Evolutionary conservation across 1,284 basidiomycete species (phyloP).

Genomic region (Malassezia yamatoensis): DNA sequence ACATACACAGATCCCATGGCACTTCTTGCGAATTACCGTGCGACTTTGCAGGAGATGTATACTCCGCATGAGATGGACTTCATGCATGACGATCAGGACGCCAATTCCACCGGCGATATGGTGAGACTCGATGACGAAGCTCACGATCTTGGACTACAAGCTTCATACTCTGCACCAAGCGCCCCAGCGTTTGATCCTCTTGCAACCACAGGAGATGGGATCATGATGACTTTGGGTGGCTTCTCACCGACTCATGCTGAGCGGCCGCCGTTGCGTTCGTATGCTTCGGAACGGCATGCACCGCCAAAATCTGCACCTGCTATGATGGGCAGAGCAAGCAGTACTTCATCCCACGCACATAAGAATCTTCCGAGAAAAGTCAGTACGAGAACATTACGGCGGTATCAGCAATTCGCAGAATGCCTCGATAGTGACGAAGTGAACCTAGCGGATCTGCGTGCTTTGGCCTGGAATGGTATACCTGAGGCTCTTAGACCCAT

Average conservation of each 20-base stretch:
- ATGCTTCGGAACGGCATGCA: conserved; percentile 9
- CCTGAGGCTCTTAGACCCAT: conserved; percentile 77
- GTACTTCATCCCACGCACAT: background rate
- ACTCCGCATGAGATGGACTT: background rate
- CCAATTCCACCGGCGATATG: background rate
- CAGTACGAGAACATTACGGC: conserved; percentile 24
- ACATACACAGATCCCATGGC: conserved; percentile 3
- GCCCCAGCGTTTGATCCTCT: conserved; percentile 29
- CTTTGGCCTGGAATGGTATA: conserved; percentile 90
- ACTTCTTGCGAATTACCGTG: background rate
- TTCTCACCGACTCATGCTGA: conserved; percentile 9
- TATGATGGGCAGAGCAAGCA: background rate
- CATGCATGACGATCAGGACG: background rate
- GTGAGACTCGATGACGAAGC: background rate
- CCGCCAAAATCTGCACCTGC: background rate
- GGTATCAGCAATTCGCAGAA: conserved; percentile 26
- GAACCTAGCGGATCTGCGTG: conserved; percentile 60
- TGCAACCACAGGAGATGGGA: conserved; percentile 34
- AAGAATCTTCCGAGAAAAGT: conserved; percentile 14
- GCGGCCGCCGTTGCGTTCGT: conserved; percentile 13
- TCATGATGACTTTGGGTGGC: conserved; percentile 27
- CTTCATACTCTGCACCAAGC: conserved; percentile 11
- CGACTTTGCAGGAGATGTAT: background rate
- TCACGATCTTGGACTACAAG: background rate
- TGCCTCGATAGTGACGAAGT: conserved; percentile 36